phyloP scores from a whole-genome alignment of 805 yeast genomes.

The Nakazawaea molendinolei region DNA sequence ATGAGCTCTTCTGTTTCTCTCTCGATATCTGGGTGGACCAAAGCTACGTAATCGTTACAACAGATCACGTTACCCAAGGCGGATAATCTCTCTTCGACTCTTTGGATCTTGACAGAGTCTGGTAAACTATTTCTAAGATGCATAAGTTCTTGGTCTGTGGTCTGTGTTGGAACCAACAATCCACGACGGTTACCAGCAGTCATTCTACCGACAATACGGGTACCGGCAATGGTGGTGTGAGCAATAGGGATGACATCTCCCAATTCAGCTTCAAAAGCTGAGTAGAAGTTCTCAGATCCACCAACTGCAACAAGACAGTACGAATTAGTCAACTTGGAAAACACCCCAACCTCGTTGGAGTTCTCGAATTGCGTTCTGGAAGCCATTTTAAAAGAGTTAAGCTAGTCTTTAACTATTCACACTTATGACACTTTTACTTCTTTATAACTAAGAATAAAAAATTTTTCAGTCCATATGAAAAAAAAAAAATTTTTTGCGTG shows the following conservation, averaged over 20 bases:
- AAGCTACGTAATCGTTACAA: constrained; percentile 97
- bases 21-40: constrained; percentile 98
- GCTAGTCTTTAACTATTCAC: not conserved
- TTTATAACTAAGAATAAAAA: too few relatives aligned
- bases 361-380: constrained; percentile 48
- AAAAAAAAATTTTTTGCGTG: too few relatives aligned
- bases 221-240: constrained; percentile 97
- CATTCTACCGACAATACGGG: constrained; percentile 96
- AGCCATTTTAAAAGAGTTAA: constrained; percentile 5
- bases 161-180: constrained; percentile 90
- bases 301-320: constrained; percentile 96
- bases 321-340: constrained; percentile 90
- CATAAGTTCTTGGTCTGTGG: constrained; percentile 97
- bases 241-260: constrained; percentile 96
- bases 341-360: constrained; percentile 89
- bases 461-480: not conserved
- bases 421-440: too few relatives aligned
- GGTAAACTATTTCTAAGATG: constrained; percentile 96
- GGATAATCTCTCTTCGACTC: constrained; percentile 95
- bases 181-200: constrained; percentile 99
- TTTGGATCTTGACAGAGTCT: constrained; percentile 88
- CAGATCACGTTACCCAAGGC: constrained; percentile 98
- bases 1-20: constrained; percentile 98
- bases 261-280: constrained; percentile 95
- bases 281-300: constrained; percentile 77